Evolutionary conservation across 768 basidiomycete species (phyloP), one percentile per base, ranked within the genome.

Genomic region (Collybiopsis confluens): DNA sequence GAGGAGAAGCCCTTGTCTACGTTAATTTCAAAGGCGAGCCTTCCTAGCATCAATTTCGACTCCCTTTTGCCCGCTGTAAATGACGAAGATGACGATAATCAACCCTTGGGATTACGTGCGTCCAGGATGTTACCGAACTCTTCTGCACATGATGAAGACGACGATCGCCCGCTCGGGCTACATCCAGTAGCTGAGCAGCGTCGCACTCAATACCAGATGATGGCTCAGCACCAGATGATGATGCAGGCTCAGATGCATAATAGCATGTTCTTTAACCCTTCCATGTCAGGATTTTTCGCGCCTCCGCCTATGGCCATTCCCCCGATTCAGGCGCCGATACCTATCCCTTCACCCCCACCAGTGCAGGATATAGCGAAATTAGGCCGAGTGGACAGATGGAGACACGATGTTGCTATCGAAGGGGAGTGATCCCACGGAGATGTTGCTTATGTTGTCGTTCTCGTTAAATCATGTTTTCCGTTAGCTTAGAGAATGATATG

Each of bases 171-270:
- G 5, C 72, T 90, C 23, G 89, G 78, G 2, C 69, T 86, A 56
- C 88, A 88, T 63, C 88, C 88, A 11, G 87, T 90, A 59, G 30
- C 30, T 33, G 90, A 92, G 59, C 86, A 90, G 60, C 82, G 87
- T 52, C 80, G 81, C 56, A 83, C 86, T n/a, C 81, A 82, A 54
- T 83, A 83, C 56, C 79, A 79, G 51, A 75, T 84, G 66, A 63
- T 79, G 63, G 72, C 73, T 20, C 72, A 81, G 59, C 78, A 82
- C 58, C 81, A 83, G 54, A 80, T 82, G 62, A 76, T 88, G 71
- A 79, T 88, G 78, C 86, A 86, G 58, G 80, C 86, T 35, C 90
- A 90, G 61, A 73, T 90, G 73, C 83, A 86, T 36, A 84, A 79
- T 56, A 85, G 71, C 63, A 85, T 91, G 78, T 85, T 87, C 64